Evolutionary conservation across 1,139 yeast genomes (phyloP).

Genomic region (Kodamaea fungicola): DNA sequence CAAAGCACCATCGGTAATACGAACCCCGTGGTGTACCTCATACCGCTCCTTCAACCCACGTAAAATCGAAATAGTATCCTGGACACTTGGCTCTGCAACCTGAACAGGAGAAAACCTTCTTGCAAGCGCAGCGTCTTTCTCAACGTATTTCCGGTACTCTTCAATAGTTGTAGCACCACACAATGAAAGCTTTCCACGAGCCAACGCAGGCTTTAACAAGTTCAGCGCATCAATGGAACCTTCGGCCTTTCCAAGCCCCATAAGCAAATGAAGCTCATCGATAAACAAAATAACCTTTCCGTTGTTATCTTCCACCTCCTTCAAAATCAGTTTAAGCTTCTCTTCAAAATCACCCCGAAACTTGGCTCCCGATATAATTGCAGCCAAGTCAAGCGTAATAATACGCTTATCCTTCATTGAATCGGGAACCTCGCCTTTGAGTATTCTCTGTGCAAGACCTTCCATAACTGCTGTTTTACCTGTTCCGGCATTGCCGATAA

Average conservation of each 20-base stretch:
- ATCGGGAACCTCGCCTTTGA: conserved; percentile 92
- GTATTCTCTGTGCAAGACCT: conserved; percentile 90
- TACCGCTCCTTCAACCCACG: conserved; percentile 92
- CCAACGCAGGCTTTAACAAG: conserved; percentile 86
- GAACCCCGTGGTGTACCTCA: conserved; percentile 98
- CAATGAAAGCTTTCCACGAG: conserved; percentile 89
- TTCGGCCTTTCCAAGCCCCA: conserved; percentile 93
- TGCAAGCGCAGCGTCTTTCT: conserved; percentile 88
- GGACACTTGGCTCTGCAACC: conserved; percentile 87
- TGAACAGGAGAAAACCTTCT: conserved; percentile 89
- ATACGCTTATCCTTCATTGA: conserved; percentile 82
- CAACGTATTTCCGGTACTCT: conserved; percentile 82
- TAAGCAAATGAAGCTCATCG: conserved; percentile 86
- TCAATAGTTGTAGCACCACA: conserved; percentile 95
- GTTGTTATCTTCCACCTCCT: conserved; percentile 80
- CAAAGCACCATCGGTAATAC: conserved; percentile 87
- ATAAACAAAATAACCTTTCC: conserved; percentile 81
- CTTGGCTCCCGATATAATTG: conserved; percentile 90
- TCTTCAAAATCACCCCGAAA: conserved; percentile 95
- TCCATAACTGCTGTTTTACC: conserved; percentile 97
- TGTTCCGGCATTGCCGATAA: conserved; percentile 95
- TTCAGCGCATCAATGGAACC: conserved; percentile 97
- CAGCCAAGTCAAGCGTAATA: conserved; percentile 81
- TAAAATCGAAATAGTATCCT: conserved; percentile 85
- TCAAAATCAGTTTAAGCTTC: conserved; percentile 75